A percentile compares a stretch with the other conserved stretches of the same genome.
These are phyloP conservation scores for Jatropha curcas DNA, from an alignment of 345 rosid species.

Conservation along the genomic window DNA sequence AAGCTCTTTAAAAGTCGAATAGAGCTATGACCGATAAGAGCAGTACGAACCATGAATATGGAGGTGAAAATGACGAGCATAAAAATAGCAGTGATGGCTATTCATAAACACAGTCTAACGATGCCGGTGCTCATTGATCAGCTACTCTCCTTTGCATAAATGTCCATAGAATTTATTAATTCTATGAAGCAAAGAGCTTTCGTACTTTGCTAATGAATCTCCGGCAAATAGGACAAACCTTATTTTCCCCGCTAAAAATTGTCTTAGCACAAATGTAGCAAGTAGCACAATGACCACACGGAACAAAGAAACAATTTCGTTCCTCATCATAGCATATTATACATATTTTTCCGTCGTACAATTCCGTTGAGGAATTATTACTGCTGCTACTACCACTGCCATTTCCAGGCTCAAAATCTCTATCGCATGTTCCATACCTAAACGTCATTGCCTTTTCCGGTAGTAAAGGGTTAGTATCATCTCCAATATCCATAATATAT, in stretches of 20 bases:
- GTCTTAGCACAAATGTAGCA: slow-evolving; percentile 27
- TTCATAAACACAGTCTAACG: too few species aligned
- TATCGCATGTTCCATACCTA: slow-evolving; percentile 10
- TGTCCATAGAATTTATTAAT: background rate
- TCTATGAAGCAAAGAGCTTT: slow-evolving; percentile 12
- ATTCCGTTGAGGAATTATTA: background rate
- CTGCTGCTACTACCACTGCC: background rate
- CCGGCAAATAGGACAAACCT: slow-evolving; percentile 25
- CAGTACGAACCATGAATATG: too few species aligned
- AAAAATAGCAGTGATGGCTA: too few species aligned
- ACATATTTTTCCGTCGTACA: slow-evolving; percentile 22
- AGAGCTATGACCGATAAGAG: too few species aligned
- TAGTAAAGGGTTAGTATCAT: slow-evolving; percentile 10
- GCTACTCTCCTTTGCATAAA: too few species aligned
- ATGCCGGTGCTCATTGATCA: too few species aligned
- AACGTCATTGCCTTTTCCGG: background rate
- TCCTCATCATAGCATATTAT: slow-evolving; percentile 28
- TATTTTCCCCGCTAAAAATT: slow-evolving; percentile 28
- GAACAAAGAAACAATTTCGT: slow-evolving; percentile 27
- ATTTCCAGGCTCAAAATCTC: slow-evolving; percentile 21
- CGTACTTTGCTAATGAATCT: slow-evolving; percentile 23
- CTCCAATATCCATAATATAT: background rate
- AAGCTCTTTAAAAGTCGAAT: too few species aligned
- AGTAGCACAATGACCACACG: slow-evolving; percentile 33
- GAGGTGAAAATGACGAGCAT: too few species aligned